Conservation (phyloP, 73 alveolate species). For the Diophrys appendiculata region DNA sequence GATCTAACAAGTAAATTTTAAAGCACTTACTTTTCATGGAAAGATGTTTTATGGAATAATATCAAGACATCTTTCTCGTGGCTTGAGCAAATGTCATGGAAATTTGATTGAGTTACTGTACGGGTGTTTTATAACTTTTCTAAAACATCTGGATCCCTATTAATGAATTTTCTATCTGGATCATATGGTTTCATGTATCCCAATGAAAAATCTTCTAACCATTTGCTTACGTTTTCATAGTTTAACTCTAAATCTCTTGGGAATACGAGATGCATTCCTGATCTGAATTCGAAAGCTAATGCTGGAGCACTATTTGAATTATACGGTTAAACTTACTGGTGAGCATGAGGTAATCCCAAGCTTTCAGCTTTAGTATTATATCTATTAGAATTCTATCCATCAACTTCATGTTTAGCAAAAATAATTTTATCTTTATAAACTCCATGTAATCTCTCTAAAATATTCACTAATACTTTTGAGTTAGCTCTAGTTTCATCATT, state of each 20-base stretch:
- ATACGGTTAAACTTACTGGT: slow-evolving; percentile 10
- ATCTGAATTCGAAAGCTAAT: slow-evolving; percentile 17
- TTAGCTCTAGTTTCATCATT: background rate
- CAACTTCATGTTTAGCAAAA: slow-evolving; percentile 17
- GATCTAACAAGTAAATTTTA: background rate
- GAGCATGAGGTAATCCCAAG: background rate
- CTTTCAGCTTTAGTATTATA: slow-evolving; percentile 19
- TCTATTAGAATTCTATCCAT: background rate
- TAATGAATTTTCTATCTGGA: background rate
- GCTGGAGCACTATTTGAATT: slow-evolving; percentile 8
- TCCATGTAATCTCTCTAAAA: slow-evolving; percentile 39
- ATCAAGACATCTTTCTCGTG: slow-evolving; percentile 33
- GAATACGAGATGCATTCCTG: background rate
- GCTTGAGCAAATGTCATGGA: slow-evolving; percentile 8
- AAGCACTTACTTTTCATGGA: background rate
- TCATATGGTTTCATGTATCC: slow-evolving; percentile 18
- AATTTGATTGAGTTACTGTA: slow-evolving; percentile 3
- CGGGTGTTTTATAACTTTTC: slow-evolving; percentile 25
- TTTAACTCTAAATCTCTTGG: background rate
- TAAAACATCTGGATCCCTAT: slow-evolving; percentile 7
- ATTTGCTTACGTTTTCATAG: background rate
- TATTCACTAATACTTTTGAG: slow-evolving; percentile 30
- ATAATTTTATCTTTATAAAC: slow-evolving; percentile 11
- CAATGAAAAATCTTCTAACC: slow-evolving; percentile 14
- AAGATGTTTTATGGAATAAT: slow-evolving; percentile 21